Evolutionary conservation across 257 asterid species (phyloP).

Genomic region (Solanum tarijense): DNA sequence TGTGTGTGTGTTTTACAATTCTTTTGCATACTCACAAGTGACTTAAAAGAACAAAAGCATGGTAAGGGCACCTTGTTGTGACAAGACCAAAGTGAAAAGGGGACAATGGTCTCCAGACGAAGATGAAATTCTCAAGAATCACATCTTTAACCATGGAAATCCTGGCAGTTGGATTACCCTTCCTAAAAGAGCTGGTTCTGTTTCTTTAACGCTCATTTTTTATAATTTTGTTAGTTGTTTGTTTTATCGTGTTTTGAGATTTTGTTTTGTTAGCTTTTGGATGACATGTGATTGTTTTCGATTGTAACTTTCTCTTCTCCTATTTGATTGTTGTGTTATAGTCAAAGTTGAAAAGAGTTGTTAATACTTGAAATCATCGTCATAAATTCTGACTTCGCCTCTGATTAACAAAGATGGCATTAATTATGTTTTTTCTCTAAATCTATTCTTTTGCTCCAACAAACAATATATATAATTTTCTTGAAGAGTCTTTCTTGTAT

Average conservation of each 20-base stretch:
- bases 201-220: neutral
- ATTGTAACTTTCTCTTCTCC: neutral
- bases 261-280: neutral
- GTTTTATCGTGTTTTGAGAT: neutral
- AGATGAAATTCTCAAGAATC: conserved; percentile 40
- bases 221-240: neutral
- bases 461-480: neutral
- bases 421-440: neutral
- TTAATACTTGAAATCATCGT: too few relatives aligned
- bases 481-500: neutral
- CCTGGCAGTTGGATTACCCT: conserved; percentile 41
- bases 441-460: neutral
- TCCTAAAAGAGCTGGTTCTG: conserved; percentile 47
- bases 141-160: conserved; percentile 35
- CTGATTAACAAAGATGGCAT: neutral
- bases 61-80: conserved; percentile 56
- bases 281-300: neutral
- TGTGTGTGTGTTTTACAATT: neutral
- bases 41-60: neutral
- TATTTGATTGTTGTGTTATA: neutral
- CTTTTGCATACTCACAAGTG: neutral
- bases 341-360: neutral
- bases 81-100: conserved; percentile 46
- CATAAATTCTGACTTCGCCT: too few relatives aligned
- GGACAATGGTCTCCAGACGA: conserved; percentile 63